These are phyloP conservation scores for Xylariaceae sp. DNA, from an alignment of 2,329 filamentous ascomycete species.

Conservation along the genomic window DNA sequence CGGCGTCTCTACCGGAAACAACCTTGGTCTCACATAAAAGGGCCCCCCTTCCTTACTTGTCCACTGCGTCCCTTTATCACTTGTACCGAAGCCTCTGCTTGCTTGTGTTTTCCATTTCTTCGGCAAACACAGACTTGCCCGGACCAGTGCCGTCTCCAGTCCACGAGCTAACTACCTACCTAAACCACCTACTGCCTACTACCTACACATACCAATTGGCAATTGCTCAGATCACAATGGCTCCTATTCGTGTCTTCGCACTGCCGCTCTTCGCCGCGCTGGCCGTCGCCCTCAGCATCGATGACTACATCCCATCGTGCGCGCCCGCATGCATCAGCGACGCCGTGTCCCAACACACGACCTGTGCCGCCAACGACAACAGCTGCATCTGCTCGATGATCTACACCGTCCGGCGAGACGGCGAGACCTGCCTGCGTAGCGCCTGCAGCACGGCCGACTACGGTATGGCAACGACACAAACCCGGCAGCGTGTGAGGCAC, in stretches of 20 bases:
- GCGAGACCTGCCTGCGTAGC: constrained; percentile 29
- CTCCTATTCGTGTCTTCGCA: constrained; percentile 27
- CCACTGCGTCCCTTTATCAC: neutral
- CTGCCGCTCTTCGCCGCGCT: constrained; percentile 26
- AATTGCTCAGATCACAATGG: constrained; percentile 22
- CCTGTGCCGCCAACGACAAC: constrained; percentile 27
- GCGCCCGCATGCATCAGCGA: constrained; percentile 26
- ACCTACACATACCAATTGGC: too few relatives aligned
- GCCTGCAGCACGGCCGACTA: constrained; percentile 29
- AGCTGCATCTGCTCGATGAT: constrained; percentile 27
- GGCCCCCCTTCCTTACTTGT: neutral
- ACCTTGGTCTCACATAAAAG: too few relatives aligned
- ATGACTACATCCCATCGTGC: constrained; percentile 28
- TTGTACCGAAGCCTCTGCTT: too few relatives aligned
- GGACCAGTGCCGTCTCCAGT: neutral
- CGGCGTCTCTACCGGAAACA: neutral
- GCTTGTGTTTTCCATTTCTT: too few relatives aligned
- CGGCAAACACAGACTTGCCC: too few relatives aligned
- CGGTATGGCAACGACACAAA: constrained; percentile 22
- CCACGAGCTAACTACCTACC: too few relatives aligned
- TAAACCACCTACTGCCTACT: too few relatives aligned
- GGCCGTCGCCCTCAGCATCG: constrained; percentile 27
- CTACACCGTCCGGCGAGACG: constrained; percentile 31
- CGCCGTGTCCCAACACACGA: constrained; percentile 26
- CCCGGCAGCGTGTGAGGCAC: too few relatives aligned